These are phyloP conservation scores for Tylopilus cervinicoccineus DNA, from an alignment of 768 basidiomycete genomes.

Conservation along the genomic window DNA sequence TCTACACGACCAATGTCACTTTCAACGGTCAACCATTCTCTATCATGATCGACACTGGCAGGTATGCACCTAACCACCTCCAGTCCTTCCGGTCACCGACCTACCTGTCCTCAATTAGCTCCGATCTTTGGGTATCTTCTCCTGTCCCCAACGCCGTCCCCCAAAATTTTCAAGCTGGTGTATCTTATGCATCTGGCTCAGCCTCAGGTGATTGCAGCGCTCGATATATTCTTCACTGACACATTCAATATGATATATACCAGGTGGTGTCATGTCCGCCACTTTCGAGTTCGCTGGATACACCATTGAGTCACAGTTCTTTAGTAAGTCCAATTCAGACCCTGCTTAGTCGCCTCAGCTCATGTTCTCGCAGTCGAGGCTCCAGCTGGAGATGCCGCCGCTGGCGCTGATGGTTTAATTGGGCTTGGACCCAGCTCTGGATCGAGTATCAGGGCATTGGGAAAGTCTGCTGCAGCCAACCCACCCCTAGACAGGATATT, in stretches of 20 bases:
- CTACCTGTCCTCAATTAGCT: slow-evolving; percentile 35
- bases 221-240: not conserved
- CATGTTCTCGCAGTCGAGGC: slow-evolving; percentile 21
- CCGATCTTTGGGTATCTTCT: slow-evolving; percentile 60
- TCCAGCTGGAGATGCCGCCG: slow-evolving; percentile 4
- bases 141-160: slow-evolving; percentile 36
- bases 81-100: not conserved
- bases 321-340: slow-evolving; percentile 4
- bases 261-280: slow-evolving; percentile 30
- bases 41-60: slow-evolving; percentile 45
- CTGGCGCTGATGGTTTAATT: slow-evolving; percentile 34
- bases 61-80: slow-evolving; percentile 27
- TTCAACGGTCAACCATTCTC: slow-evolving; percentile 32
- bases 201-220: slow-evolving; percentile 39
- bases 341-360: not conserved
- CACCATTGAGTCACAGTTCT: slow-evolving; percentile 45
- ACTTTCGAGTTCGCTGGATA: slow-evolving; percentile 32
- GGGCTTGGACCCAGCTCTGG: slow-evolving; percentile 64
- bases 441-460: slow-evolving; percentile 41
- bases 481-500: slow-evolving; percentile 66
- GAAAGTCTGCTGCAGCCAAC: slow-evolving; percentile 39
- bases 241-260: not conserved
- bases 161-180: slow-evolving; percentile 36
- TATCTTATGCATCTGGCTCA: slow-evolving; percentile 53
- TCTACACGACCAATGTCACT: slow-evolving; percentile 38